Percentiles rank a stretch among this genome's conserved stretches.
phyloP scores from a whole-genome alignment of 1,139 yeast species.

The Diutina catenulata region DNA sequence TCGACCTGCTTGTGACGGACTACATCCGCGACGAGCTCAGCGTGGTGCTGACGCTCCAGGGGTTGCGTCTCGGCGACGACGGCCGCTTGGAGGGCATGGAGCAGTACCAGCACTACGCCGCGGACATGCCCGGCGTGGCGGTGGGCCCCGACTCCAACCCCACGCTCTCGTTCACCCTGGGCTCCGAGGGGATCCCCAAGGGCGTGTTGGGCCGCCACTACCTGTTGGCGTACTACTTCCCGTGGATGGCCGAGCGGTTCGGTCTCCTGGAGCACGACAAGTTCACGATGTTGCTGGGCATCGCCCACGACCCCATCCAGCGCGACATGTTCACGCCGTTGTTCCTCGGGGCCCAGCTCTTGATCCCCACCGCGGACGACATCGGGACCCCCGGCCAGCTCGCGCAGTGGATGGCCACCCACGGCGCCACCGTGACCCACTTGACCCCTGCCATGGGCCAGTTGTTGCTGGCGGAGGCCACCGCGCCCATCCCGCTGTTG shows the following conservation, averaged over 20 bases:
- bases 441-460: slow-evolving; percentile 99
- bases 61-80: slow-evolving; percentile 62
- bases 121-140: slow-evolving; percentile 67
- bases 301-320: slow-evolving; percentile 98
- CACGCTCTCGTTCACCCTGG: slow-evolving; percentile 93
- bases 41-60: slow-evolving; percentile 64
- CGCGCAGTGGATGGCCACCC: slow-evolving; percentile 93
- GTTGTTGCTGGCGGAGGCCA: slow-evolving; percentile 87
- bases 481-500: slow-evolving; percentile 73
- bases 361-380: slow-evolving; percentile 93
- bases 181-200: slow-evolving; percentile 96
- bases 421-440: slow-evolving; percentile 92
- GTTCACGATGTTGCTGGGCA: slow-evolving; percentile 96
- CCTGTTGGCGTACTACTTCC: slow-evolving; percentile 92
- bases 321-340: slow-evolving; percentile 98
- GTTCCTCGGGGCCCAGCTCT: slow-evolving; percentile 83
- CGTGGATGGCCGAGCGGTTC: slow-evolving; percentile 93
- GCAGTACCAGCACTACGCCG: slow-evolving; percentile 32
- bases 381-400: slow-evolving; percentile 96
- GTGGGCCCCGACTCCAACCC: slow-evolving; percentile 99
- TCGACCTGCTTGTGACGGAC: slow-evolving; percentile 66
- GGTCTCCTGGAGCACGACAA: slow-evolving; percentile 67
- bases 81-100: slow-evolving; percentile 31
- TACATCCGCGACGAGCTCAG: slow-evolving; percentile 63
- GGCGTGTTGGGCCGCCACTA: slow-evolving; percentile 98